phyloP scores from a whole-genome alignment of 495 filamentous ascomycete species.

The Neurospora sublineolata region DNA sequence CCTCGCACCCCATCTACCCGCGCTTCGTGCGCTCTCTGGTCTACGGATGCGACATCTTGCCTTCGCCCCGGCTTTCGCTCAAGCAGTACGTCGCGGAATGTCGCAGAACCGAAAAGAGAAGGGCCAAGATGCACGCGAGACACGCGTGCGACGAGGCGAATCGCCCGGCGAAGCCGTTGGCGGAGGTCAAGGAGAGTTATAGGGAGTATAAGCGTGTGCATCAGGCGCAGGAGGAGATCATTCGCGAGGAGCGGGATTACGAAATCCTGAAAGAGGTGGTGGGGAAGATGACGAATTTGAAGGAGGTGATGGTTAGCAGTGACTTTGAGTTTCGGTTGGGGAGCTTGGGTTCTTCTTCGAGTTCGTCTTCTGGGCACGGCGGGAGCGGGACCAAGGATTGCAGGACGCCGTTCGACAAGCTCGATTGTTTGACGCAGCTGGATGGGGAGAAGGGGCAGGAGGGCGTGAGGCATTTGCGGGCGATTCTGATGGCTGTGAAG shows the following conservation, averaged over 20 bases:
- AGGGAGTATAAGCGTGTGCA: not conserved
- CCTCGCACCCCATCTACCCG: not conserved
- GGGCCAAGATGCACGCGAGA: not conserved
- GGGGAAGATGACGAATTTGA: not conserved
- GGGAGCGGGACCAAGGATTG: not conserved
- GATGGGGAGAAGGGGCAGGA: not conserved
- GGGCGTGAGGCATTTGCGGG: not conserved
- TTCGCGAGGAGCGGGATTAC: not conserved
- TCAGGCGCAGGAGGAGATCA: not conserved
- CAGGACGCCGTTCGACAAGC: not conserved
- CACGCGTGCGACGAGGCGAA: not conserved
- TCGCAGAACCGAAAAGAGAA: not conserved
- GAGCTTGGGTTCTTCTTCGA: not conserved
- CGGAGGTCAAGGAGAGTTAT: not conserved
- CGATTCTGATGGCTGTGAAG: not conserved
- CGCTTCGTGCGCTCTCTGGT: not conserved
- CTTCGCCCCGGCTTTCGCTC: not conserved
- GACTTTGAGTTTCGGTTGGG: not conserved
- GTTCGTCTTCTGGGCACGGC: not conserved
- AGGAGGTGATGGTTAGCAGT: not conserved
- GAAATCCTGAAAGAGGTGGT: not conserved
- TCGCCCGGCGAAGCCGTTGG: not conserved
- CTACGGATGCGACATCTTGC: not conserved
- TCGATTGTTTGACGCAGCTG: not conserved
- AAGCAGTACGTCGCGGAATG: not conserved